Percentiles rank a stretch among this genome's conserved stretches.
These are phyloP conservation scores for Pichia kluyveri DNA, from an alignment of 805 yeast genomes.

Conservation along the genomic window DNA sequence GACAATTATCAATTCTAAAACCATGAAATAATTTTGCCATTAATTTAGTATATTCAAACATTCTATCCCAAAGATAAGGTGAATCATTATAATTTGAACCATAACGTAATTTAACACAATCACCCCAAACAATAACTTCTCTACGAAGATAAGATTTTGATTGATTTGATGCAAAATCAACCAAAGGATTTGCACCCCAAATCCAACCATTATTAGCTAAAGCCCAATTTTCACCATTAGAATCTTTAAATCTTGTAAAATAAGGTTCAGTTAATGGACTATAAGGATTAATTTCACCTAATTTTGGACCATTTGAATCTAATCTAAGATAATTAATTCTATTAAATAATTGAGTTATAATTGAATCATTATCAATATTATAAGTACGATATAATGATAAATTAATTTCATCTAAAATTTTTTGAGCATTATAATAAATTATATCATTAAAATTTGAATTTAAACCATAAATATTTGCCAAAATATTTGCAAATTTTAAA, in stretches of 20 bases:
- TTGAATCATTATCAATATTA: conserved; percentile 62
- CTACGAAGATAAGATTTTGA: conserved; percentile 80
- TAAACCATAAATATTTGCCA: conserved; percentile 31
- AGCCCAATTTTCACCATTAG: conserved; percentile 52
- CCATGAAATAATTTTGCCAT: conserved; percentile 78
- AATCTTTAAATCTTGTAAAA: conserved; percentile 60
- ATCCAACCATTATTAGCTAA: conserved; percentile 98
- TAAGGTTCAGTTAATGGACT: conserved; percentile 77
- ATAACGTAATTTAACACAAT: conserved; percentile 87
- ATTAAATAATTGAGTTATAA: conserved; percentile 61
- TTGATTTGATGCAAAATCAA: conserved; percentile 79
- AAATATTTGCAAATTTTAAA: conserved; percentile 41
- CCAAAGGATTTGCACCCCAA: conserved; percentile 92
- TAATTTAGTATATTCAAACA: conserved; percentile 64
- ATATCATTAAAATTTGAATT: conserved; percentile 1
- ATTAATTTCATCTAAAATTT: conserved; percentile 70
- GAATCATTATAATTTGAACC: conserved; percentile 74
- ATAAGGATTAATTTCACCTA: conserved; percentile 52
- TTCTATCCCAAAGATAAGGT: conserved; percentile 82
- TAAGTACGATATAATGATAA: conserved; percentile 60
- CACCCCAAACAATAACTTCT: conserved; percentile 96
- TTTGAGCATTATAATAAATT: conserved; percentile 33
- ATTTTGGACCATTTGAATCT: conserved; percentile 72
- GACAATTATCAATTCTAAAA: conserved; percentile 90
- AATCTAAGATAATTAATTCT: conserved; percentile 70